Conservation (phyloP, 1,284 basidiomycete species). For the Phenoliferia sp. region DNA sequence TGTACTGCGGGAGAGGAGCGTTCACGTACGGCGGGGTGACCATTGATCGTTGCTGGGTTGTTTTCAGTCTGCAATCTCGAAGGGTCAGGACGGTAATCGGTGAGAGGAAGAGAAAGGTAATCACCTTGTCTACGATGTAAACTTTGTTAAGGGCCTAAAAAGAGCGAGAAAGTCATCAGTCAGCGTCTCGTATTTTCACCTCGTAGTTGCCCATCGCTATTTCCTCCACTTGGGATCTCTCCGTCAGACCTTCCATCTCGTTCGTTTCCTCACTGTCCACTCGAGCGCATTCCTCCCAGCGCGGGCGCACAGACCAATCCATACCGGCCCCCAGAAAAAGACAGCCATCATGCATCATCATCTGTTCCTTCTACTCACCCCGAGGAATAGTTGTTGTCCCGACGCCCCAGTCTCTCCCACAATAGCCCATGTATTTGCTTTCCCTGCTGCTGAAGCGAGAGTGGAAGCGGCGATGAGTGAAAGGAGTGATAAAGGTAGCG, state of each 20-base stretch:
- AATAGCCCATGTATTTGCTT: slow-evolving; percentile 29
- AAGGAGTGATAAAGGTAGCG: no score
- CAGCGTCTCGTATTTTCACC: neutral
- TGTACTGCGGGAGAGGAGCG: neutral
- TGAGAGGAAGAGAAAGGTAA: no score
- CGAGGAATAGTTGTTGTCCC: slow-evolving; percentile 21
- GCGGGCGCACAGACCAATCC: neutral
- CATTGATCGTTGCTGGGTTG: neutral
- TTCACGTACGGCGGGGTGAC: neutral
- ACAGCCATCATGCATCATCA: no score
- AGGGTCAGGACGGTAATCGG: no score
- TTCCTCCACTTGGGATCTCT: neutral
- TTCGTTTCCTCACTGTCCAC: no score
- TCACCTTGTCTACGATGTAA: neutral
- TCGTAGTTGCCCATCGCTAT: neutral
- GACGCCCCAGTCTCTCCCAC: slow-evolving; percentile 30
- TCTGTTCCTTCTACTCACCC: no score
- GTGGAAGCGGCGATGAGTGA: neutral
- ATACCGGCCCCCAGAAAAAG: neutral
- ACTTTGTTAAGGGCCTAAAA: neutral
- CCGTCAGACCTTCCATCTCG: neutral
- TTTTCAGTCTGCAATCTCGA: no score
- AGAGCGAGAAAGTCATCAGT: neutral
- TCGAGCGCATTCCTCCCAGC: no score
- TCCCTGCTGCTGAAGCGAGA: neutral